Evolutionary conservation across 2,329 filamentous ascomycete species (phyloP), one percentile per base, ranked within the genome.

Genomic region (Curvularia spicifera): DNA sequence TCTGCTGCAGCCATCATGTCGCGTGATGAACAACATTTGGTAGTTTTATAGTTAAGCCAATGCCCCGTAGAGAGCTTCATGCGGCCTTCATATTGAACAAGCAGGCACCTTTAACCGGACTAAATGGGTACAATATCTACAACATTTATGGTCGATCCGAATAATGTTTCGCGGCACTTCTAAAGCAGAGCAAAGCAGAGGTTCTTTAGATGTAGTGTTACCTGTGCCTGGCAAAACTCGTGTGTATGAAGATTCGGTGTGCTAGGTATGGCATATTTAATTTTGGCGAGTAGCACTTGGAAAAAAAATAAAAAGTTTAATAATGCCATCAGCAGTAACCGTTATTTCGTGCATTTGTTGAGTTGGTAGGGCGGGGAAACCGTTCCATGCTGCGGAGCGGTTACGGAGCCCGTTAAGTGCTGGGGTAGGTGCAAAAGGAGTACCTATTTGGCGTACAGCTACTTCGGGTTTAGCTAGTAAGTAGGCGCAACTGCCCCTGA

Each of bases 341-440:
- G 7, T 51, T 7, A 13, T 35, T 18, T 6, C 18, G 7, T 45
- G 31, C 29, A 31, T 56, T 51, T 51, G 24, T 51, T 45, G 47
- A 43, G 39, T 18, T 24, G 6, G 18, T 22, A 7, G 9, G 18
- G n/a, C 22, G 47, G 53, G 31, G 39, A 44, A 56, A 29, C 15
- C 24, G 13, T 39, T 44, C 24, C 18, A 20, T 39, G 29, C 40
- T 12, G 47, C 39, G 24, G 47, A 47, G n/a, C 53, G 40, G 10
- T 22, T 29, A 28, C 43, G 7, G 33, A 13, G 24, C 24, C 7
- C 20, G 31, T 15, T 6, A 7, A 29, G 31, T 4, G 50, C 20
- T 44, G 4, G 22, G 22, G 22, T 24, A 4, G 22, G 22, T 24
- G 29, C 29, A 8, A 31, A 29, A 31, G 18, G 31, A 46, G 24